Percentiles rank a stretch among this genome's conserved stretches.
Conservation (phyloP, 441 rosid genomes). For the Omphalea diandra region DNA sequence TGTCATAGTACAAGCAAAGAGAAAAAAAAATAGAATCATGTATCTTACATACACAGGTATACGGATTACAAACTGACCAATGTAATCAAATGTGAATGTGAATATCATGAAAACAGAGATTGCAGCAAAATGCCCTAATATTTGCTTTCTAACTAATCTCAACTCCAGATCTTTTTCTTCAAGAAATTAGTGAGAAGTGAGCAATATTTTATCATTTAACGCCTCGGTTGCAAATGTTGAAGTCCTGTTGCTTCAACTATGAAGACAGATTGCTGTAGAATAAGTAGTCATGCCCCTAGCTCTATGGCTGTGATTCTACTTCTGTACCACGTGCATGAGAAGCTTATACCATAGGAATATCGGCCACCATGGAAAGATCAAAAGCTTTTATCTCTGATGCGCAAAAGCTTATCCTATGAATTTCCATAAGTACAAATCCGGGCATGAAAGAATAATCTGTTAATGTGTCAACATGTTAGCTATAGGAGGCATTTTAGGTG, state of each 20-base stretch:
- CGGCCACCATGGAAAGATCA: too few species aligned
- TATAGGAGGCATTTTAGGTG: too few species aligned
- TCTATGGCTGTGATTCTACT: too few species aligned
- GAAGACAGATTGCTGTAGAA: not conserved
- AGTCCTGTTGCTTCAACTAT: not conserved
- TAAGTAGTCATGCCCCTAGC: too few species aligned
- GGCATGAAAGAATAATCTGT: too few species aligned
- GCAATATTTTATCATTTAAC: not conserved
- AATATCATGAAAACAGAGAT: not conserved
- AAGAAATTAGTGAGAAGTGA: not conserved
- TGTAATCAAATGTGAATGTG: constrained; percentile 9
- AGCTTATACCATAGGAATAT: too few species aligned
- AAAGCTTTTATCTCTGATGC: too few species aligned
- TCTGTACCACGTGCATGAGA: too few species aligned
- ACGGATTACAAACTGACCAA: not conserved
- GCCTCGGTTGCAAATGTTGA: not conserved
- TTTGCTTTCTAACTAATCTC: not conserved
- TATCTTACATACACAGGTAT: not conserved
- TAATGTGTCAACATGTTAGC: too few species aligned
- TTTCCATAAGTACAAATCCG: too few species aligned
- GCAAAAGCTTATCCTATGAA: too few species aligned
- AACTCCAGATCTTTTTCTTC: not conserved
- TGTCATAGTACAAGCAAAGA: not conserved
- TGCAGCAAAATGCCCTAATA: constrained; percentile 1
- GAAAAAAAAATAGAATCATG: not conserved